A percentile compares a stretch with the other conserved stretches of the same genome.
These are phyloP conservation scores for Iberis pinnata DNA, from an alignment of 345 rosid genomes.

Conservation along the genomic window DNA sequence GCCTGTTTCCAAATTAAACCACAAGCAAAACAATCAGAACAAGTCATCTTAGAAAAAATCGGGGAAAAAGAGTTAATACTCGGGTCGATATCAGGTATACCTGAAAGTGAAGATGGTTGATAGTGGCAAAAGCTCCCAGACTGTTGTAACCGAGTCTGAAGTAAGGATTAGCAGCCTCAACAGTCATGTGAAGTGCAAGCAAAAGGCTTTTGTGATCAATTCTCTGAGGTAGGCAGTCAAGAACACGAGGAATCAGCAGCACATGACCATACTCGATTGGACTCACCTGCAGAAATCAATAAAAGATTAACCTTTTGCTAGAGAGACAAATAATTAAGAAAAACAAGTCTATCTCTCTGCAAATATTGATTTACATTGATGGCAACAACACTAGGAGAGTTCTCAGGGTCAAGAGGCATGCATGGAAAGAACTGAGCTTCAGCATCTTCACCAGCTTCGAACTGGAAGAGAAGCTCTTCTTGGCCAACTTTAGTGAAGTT, in stretches of 20 bases:
- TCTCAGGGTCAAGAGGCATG: constrained; percentile 58
- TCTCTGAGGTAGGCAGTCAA: constrained; percentile 92
- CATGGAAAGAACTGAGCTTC: constrained; percentile 50
- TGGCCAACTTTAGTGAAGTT: constrained; percentile 92
- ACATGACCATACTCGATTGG: constrained; percentile 98
- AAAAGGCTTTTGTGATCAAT: constrained; percentile 75
- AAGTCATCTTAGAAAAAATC: neutral
- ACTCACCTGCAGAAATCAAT: constrained; percentile 55
- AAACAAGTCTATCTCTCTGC: neutral
- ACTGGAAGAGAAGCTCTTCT: constrained; percentile 94
- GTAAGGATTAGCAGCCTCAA: constrained; percentile 69
- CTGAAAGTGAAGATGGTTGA: constrained; percentile 99
- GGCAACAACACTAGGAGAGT: constrained; percentile 84
- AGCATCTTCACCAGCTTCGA: constrained; percentile 61
- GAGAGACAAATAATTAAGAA: neutral
- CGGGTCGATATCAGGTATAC: constrained; percentile 24
- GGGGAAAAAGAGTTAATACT: neutral
- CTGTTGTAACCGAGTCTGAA: constrained; percentile 95
- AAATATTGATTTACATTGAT: constrained; percentile 51
- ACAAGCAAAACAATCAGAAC: neutral
- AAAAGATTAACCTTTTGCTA: neutral
- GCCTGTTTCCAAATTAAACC: constrained; percentile 43
- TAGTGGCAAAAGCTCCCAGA: constrained; percentile 95
- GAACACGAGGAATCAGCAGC: constrained; percentile 70
- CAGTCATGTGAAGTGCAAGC: constrained; percentile 81